These are phyloP conservation scores for Lachnellula subtilissima DNA, from an alignment of 2,329 filamentous ascomycete species.

Conservation along the genomic window DNA sequence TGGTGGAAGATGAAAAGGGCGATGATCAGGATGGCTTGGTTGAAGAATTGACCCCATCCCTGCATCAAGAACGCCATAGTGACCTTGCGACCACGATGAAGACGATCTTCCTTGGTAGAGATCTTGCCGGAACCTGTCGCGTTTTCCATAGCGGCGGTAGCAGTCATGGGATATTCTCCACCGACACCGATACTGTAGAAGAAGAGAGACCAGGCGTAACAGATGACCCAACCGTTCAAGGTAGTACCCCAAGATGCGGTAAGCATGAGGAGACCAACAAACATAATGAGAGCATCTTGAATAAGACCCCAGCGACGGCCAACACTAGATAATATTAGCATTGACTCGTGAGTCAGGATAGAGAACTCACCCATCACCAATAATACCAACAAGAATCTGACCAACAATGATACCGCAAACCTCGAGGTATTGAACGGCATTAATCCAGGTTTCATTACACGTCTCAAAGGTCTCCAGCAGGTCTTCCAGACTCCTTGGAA, in stretches of 20 bases:
- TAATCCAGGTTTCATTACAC: conserved; percentile 76
- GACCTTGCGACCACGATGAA: conserved; percentile 93
- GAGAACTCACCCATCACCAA: conserved; percentile 58
- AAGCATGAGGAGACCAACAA: conserved; percentile 85
- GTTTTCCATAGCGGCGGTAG: conserved; percentile 91
- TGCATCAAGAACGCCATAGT: conserved; percentile 97
- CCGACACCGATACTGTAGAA: conserved; percentile 76
- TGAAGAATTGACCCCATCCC: conserved; percentile 94
- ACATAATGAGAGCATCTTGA: conserved; percentile 93
- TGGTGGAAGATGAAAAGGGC: conserved; percentile 85
- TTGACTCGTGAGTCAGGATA: conserved; percentile 13
- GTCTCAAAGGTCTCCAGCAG: conserved; percentile 67
- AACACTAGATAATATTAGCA: conserved; percentile 50
- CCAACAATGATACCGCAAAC: conserved; percentile 93
- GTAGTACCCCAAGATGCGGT: conserved; percentile 84
- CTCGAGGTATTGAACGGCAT: conserved; percentile 84
- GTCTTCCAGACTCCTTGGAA: conserved; percentile 69
- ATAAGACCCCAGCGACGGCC: conserved; percentile 94
- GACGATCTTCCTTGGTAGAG: conserved; percentile 85
- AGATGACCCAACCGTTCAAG: conserved; percentile 92
- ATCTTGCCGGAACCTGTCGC: conserved; percentile 79
- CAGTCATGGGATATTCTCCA: conserved; percentile 95
- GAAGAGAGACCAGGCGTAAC: conserved; percentile 92
- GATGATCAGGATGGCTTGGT: conserved; percentile 85
- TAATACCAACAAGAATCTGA: conserved; percentile 79